Conservation (phyloP, 345 rosid species). For the Salix viminalis region DNA sequence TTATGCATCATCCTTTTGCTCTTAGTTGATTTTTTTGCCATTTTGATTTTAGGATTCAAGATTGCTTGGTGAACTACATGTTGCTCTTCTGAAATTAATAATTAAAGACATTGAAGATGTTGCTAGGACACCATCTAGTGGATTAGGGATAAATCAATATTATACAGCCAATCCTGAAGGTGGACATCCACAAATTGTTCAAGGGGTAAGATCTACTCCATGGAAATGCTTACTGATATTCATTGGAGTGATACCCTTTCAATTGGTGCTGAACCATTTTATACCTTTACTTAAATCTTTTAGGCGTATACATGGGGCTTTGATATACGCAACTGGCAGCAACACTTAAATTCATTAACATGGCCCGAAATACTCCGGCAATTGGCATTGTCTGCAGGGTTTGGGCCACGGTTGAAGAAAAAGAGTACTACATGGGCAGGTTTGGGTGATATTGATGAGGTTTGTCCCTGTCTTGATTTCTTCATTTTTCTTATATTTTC, state of each 20-base stretch:
- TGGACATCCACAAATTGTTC: slow-evolving; percentile 90
- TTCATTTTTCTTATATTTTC: not conserved
- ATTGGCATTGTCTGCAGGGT: slow-evolving; percentile 81
- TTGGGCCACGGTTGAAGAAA: slow-evolving; percentile 84
- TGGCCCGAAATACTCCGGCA: slow-evolving; percentile 98
- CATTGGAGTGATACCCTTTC: not conserved
- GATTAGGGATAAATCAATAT: slow-evolving; percentile 75
- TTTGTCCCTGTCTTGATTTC: slow-evolving; percentile 16
- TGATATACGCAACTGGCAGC: slow-evolving; percentile 93
- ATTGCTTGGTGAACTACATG: slow-evolving; percentile 88
- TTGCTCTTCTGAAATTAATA: slow-evolving; percentile 68
- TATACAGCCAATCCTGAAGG: slow-evolving; percentile 89
- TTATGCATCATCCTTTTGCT: slow-evolving; percentile 7
- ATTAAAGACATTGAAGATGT: slow-evolving; percentile 94
- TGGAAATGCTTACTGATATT: slow-evolving; percentile 11
- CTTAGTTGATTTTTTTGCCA: slow-evolving; percentile 10
- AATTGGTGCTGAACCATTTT: slow-evolving; percentile 13
- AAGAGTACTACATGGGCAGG: slow-evolving; percentile 34
- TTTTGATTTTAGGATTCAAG: slow-evolving; percentile 78
- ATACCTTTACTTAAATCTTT: slow-evolving; percentile 12
- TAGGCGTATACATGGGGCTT: slow-evolving; percentile 99
- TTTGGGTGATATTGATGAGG: slow-evolving; percentile 66
- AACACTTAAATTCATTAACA: slow-evolving; percentile 71
- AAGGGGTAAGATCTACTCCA: slow-evolving; percentile 66
- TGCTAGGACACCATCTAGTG: slow-evolving; percentile 80